Conservation (phyloP, 2,329 filamentous ascomycete species). For the Penicillium polonicum region DNA sequence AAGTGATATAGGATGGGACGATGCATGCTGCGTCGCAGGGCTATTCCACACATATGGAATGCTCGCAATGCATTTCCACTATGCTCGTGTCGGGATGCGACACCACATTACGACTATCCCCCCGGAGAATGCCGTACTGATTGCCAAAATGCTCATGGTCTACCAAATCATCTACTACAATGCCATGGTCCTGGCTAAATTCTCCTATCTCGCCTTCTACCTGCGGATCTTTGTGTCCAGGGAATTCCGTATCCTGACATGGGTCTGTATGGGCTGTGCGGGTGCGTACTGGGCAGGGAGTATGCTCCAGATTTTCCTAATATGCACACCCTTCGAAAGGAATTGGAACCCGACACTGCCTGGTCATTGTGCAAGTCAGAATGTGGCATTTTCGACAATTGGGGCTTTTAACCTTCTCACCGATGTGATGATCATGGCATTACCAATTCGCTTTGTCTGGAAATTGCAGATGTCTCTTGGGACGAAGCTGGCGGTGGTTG, state of each 20-base stretch:
- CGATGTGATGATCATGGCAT: conserved; percentile 23
- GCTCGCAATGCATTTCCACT: conserved; percentile 22
- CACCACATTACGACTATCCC: conserved; percentile 9
- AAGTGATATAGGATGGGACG: conserved; percentile 34
- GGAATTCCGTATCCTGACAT: conserved; percentile 32
- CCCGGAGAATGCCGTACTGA: conserved; percentile 5
- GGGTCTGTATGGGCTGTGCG: conserved; percentile 26
- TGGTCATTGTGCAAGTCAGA: conserved; percentile 24
- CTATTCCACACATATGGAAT: conserved; percentile 22
- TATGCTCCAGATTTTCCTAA: conserved; percentile 29
- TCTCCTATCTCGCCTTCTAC: conserved; percentile 34
- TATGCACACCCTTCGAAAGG: conserved; percentile 21
- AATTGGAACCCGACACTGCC: conserved; percentile 21
- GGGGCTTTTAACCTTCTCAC: conserved; percentile 27
- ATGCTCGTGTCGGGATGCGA: conserved; percentile 21
- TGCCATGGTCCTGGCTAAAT: conserved; percentile 30
- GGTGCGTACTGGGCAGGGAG: conserved; percentile 30
- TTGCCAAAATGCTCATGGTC: conserved; percentile 20
- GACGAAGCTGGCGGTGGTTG: conserved; percentile 24
- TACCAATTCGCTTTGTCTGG: conserved; percentile 29
- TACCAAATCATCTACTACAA: conserved; percentile 31
- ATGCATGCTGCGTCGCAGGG: conserved; percentile 26
- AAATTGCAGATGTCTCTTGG: conserved; percentile 23
- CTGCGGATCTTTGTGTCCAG: conserved; percentile 32
- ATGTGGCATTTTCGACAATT: conserved; percentile 25